A percentile compares a stretch with the other conserved stretches of the same genome.
Evolutionary conservation across 176 grass and related monocot species (phyloP).

Genomic region (Pontederia crassipes): DNA sequence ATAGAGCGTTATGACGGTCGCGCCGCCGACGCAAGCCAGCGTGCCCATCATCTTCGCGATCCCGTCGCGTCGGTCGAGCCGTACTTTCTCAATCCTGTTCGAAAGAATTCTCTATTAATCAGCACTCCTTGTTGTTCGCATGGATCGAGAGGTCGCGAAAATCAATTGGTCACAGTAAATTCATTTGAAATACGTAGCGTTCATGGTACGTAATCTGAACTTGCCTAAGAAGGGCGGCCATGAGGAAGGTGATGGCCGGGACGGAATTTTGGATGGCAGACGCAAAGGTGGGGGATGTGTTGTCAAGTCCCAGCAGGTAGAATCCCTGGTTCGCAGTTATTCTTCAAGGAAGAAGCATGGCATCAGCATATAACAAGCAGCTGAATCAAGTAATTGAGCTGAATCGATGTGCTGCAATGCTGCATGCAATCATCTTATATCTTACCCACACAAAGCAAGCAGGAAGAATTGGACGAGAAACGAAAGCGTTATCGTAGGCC

Average conservation of each 20-base stretch:
- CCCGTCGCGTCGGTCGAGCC: conserved; percentile 66
- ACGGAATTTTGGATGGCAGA: conserved; percentile 98
- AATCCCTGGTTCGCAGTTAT: conserved; percentile 96
- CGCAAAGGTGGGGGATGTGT: conserved; percentile 90
- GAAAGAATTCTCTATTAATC: not conserved
- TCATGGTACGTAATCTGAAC: not conserved
- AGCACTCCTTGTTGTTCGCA: not conserved
- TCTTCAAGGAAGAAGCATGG: conserved; percentile 21
- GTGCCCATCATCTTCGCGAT: conserved; percentile 70
- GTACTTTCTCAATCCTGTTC: conserved; percentile 74
- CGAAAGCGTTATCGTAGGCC: conserved; percentile 47
- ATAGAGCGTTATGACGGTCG: conserved; percentile 88
- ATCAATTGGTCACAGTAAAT: too few relatives aligned
- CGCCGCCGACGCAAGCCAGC: conserved; percentile 70
- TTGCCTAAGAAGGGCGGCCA: conserved; percentile 69
- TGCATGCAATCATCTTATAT: not conserved
- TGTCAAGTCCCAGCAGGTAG: conserved; percentile 84
- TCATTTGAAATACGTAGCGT: too few relatives aligned
- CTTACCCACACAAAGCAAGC: conserved; percentile 76
- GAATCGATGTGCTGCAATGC: too few relatives aligned
- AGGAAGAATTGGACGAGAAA: conserved; percentile 87
- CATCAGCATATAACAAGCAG: not conserved
- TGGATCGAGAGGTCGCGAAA: not conserved
- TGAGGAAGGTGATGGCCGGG: conserved; percentile 93
- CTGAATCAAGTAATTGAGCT: too few relatives aligned